These are phyloP conservation scores for Annulohypoxylon truncatum DNA, from an alignment of 2,329 filamentous ascomycete species.

Conservation along the genomic window DNA sequence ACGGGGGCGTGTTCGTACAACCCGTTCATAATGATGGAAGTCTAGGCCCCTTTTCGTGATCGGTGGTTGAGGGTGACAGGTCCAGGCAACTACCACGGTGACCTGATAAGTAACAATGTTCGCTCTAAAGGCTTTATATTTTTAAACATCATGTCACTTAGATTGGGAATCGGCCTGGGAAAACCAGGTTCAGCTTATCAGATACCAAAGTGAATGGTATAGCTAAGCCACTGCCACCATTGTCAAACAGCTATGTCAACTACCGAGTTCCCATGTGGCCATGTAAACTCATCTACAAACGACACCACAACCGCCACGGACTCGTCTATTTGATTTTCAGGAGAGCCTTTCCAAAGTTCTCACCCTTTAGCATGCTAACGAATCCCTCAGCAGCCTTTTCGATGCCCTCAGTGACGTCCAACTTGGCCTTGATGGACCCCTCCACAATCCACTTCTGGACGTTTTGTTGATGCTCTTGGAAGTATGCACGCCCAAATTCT, in stretches of 20 bases:
- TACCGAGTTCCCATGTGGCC: not conserved
- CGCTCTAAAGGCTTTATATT: not conserved
- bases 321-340: constrained; percentile 64
- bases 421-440: constrained; percentile 77
- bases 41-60: not conserved
- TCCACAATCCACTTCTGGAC: constrained; percentile 81
- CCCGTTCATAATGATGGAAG: not conserved
- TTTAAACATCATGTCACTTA: not conserved
- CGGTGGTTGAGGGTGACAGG: not conserved
- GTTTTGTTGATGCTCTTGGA: constrained; percentile 78
- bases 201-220: not conserved
- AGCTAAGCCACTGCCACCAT: not conserved
- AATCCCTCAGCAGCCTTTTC: constrained; percentile 81
- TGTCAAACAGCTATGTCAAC: not conserved
- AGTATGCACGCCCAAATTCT: constrained; percentile 74
- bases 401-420: constrained; percentile 78
- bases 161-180: not conserved
- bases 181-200: not conserved
- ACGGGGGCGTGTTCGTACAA: constrained; percentile 6
- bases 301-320: not conserved
- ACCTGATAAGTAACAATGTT: not conserved
- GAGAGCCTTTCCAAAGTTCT: constrained; percentile 89
- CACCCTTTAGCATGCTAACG: constrained; percentile 78
- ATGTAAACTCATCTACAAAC: not conserved
- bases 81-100: not conserved